These are phyloP conservation scores for Cyberlindnera maritima DNA, from an alignment of 805 yeast genomes.

Conservation along the genomic window DNA sequence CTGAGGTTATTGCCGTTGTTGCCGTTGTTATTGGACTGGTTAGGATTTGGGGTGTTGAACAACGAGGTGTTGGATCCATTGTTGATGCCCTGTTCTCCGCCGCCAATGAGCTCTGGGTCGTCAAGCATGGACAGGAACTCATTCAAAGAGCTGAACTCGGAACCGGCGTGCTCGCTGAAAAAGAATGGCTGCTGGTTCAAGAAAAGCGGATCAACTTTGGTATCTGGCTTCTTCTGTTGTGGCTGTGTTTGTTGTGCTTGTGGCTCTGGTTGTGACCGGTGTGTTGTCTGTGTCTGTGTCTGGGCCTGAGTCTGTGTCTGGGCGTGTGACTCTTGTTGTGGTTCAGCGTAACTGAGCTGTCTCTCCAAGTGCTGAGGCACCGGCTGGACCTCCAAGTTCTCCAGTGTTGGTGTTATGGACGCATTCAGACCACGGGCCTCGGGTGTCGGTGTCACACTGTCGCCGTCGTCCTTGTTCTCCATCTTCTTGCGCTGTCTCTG, in stretches of 20 bases:
- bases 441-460: conserved; percentile 1
- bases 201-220: conserved; percentile 18
- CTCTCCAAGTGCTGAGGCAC: conserved; percentile 24
- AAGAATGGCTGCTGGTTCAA: conserved; percentile 67
- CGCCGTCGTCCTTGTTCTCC: conserved; percentile 9
- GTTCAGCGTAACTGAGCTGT: conserved; percentile 10
- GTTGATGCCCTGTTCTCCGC: conserved; percentile 20
- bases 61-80: conserved; percentile 5
- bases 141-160: conserved; percentile 85
- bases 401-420: conserved; percentile 11
- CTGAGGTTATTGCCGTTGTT: conserved; percentile 11
- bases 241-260: conserved; percentile 6
- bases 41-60: conserved; percentile 9
- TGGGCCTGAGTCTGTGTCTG: conserved; percentile 4
- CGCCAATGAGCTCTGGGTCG: conserved; percentile 68
- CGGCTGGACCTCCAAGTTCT: conserved; percentile 18
- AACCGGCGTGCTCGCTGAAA: conserved; percentile 88
- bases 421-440: neutral
- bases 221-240: conserved; percentile 6
- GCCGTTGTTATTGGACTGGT: conserved; percentile 6
- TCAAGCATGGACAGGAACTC: conserved; percentile 90
- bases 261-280: neutral
- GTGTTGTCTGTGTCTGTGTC: conserved; percentile 9
- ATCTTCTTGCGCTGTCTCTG: conserved; percentile 24
- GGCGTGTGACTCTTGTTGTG: neutral